Evolutionary conservation across 2,329 filamentous ascomycete genomes (phyloP).

Genomic region (Colletotrichum plurivorum): DNA sequence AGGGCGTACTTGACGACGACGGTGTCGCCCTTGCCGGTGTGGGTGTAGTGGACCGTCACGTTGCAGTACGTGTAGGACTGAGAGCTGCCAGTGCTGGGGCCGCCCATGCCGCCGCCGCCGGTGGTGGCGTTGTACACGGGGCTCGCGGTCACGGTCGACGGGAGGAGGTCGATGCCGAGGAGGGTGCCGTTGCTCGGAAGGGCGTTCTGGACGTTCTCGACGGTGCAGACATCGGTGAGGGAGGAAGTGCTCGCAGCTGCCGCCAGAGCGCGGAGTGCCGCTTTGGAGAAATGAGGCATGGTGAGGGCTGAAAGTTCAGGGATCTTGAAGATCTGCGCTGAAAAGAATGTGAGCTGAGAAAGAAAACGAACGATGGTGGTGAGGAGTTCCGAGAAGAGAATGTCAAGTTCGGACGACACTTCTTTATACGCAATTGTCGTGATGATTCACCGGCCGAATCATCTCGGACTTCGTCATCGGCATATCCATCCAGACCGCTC

Average conservation of each 20-base stretch:
- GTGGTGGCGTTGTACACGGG: constrained; percentile 42
- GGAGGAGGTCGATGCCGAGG: constrained; percentile 47
- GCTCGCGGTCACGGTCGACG: constrained; percentile 20
- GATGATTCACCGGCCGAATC: background rate
- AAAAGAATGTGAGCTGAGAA: constrained; percentile 1
- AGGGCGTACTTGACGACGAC: constrained; percentile 58
- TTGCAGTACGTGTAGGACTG: constrained; percentile 59
- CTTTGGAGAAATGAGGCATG: constrained; percentile 27
- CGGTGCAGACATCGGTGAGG: constrained; percentile 43
- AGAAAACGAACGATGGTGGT: constrained; percentile 1
- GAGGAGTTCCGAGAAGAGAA: background rate
- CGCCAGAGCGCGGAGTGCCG: constrained; percentile 18
- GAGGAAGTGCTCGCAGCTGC: constrained; percentile 40
- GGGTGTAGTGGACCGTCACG: constrained; percentile 61
- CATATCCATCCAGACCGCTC: background rate
- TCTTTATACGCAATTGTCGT: background rate
- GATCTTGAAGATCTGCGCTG: no score
- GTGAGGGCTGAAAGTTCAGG: background rate
- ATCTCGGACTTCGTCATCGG: background rate
- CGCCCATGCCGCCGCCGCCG: constrained; percentile 46
- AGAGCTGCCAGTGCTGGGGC: constrained; percentile 48
- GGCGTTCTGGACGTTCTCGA: constrained; percentile 43
- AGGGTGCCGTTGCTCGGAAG: constrained; percentile 45
- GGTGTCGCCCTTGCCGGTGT: constrained; percentile 53
- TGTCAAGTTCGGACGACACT: background rate